Evolutionary conservation across 805 yeast genomes (phyloP).

Genomic region (Candida saitoana): DNA sequence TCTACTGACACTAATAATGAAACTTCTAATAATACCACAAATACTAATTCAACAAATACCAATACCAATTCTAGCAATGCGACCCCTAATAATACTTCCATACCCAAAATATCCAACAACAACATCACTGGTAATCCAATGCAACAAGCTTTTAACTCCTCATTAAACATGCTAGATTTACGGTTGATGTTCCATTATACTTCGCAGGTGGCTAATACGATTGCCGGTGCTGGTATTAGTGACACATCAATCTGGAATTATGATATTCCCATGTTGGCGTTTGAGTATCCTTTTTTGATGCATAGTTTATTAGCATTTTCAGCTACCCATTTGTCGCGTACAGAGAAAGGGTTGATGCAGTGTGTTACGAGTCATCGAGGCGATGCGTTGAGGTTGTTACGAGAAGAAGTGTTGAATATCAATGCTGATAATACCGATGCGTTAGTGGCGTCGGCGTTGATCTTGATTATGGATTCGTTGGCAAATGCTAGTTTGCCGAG

Average conservation of each 20-base stretch:
- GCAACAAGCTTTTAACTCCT: conserved; percentile 9
- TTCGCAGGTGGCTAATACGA: conserved; percentile 77
- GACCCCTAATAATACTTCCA: conserved; percentile 1
- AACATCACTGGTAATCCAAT: conserved; percentile 11
- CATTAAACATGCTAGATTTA: conserved; percentile 68
- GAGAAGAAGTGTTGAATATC: conserved; percentile 84
- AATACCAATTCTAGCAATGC: neutral
- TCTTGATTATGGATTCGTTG: conserved; percentile 85
- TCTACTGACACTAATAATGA: conserved; percentile 10
- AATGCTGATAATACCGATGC: conserved; percentile 88
- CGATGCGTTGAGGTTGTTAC: conserved; percentile 72
- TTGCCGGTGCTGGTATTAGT: conserved; percentile 86
- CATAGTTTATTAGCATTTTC: conserved; percentile 87
- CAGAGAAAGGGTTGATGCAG: conserved; percentile 70
- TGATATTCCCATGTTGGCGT: conserved; percentile 85
- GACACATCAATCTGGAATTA: conserved; percentile 82
- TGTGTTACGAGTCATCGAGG: conserved; percentile 84
- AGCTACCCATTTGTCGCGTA: conserved; percentile 84
- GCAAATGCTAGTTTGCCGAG: conserved; percentile 79
- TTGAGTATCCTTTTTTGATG: conserved; percentile 85
- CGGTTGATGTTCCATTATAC: conserved; percentile 85
- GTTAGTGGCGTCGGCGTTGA: conserved; percentile 84
- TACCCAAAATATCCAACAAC: conserved; percentile 20
- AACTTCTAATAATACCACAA: conserved; percentile 4
- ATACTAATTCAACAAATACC: neutral